These are phyloP conservation scores for Daldinia decipiens DNA, from an alignment of 495 filamentous ascomycete genomes.

Conservation along the genomic window DNA sequence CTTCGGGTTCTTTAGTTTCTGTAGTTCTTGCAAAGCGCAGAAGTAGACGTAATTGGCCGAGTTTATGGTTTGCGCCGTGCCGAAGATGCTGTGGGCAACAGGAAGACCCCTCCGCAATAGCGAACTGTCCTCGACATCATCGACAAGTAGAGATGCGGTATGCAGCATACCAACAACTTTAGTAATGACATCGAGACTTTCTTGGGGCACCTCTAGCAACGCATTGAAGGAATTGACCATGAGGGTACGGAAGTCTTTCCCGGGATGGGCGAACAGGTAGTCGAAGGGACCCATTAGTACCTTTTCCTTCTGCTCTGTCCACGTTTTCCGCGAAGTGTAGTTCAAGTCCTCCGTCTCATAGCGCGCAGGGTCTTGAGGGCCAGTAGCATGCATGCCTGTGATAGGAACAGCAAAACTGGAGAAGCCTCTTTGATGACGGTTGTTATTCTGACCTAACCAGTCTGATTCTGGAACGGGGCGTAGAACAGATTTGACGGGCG, in stretches of 20 bases:
- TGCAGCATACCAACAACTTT: conserved; percentile 93
- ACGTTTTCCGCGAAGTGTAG: conserved; percentile 56
- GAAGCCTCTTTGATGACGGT: conserved; percentile 51
- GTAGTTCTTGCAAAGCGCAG: conserved; percentile 81
- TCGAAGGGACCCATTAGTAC: conserved; percentile 88
- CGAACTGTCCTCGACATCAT: conserved; percentile 90
- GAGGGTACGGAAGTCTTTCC: conserved; percentile 89
- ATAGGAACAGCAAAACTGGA: conserved; percentile 44
- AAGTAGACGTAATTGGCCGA: conserved; percentile 98
- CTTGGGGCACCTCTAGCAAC: conserved; percentile 85
- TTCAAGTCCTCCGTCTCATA: conserved; percentile 60
- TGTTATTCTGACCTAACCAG: conserved; percentile 58
- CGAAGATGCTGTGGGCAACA: conserved; percentile 94
- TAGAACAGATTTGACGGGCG: conserved; percentile 60
- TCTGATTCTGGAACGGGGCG: conserved; percentile 65
- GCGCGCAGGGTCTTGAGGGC: conserved; percentile 55
- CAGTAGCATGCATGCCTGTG: conserved; percentile 49
- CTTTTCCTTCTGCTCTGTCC: conserved; percentile 77
- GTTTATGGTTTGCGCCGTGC: conserved; percentile 96
- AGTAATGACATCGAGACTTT: conserved; percentile 82
- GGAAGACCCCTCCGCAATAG: conserved; percentile 86
- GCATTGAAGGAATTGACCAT: conserved; percentile 90
- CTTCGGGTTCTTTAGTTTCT: conserved; percentile 75
- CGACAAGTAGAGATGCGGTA: conserved; percentile 90
- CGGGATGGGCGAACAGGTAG: conserved; percentile 85